Conservation (phyloP, 305 asterid species). For the Fraxinus latifolia region DNA sequence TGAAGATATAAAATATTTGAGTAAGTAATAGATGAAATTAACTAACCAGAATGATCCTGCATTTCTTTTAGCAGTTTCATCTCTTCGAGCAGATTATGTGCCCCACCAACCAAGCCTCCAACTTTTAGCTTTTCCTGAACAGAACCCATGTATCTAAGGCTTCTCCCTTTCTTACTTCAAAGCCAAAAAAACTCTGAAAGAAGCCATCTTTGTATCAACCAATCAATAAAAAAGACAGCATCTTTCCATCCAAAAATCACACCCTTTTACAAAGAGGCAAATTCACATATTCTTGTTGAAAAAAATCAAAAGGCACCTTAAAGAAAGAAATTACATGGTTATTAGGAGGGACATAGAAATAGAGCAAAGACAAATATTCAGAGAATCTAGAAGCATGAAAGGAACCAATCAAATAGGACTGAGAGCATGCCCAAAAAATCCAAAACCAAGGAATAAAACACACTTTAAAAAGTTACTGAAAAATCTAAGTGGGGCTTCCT, state of each 20-base stretch:
- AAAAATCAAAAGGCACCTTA: background rate
- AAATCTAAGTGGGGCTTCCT: conserved; percentile 81
- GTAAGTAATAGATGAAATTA: conserved; percentile 2
- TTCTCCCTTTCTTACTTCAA: conserved; percentile 29
- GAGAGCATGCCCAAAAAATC: conserved; percentile 46
- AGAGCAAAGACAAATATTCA: conserved; percentile 44
- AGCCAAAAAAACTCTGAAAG: conserved; percentile 24
- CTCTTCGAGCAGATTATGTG: conserved; percentile 63
- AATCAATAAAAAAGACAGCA: conserved; percentile 26
- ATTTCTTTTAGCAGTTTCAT: conserved; percentile 85
- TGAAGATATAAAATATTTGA: background rate
- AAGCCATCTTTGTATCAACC: conserved; percentile 34
- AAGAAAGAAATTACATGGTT: conserved; percentile 8
- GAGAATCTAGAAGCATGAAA: conserved; percentile 51
- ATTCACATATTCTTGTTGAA: conserved; percentile 13
- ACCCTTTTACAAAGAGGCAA: conserved; percentile 16
- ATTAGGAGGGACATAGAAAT: conserved; percentile 30
- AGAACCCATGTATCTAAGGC: conserved; percentile 44
- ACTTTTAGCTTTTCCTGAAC: conserved; percentile 48
- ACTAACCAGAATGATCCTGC: conserved; percentile 76
- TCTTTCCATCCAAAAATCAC: conserved; percentile 26
- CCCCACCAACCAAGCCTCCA: conserved; percentile 54
- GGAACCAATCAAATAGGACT: conserved; percentile 43
- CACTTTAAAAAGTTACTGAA: conserved; percentile 59
- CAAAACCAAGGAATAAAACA: conserved; percentile 78